Evolutionary conservation across 768 basidiomycete genomes (phyloP), one percentile per base, ranked within the genome.

Genomic region (Cyathus striatus): DNA sequence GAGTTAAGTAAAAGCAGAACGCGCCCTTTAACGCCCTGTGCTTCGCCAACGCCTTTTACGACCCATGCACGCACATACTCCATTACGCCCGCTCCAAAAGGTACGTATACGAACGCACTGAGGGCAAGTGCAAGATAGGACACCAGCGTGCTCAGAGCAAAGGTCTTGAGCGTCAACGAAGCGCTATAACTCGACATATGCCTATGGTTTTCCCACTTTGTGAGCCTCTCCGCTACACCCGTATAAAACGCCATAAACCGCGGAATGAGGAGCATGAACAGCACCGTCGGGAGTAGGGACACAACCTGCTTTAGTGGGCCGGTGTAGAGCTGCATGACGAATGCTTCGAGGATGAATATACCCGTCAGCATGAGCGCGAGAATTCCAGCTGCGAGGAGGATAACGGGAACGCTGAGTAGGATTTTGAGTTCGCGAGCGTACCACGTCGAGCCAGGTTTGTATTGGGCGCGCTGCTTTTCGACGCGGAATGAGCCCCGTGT

Each of bases 91-190:
- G 86, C 86, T 22, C 93, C 93, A 49, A 94, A 96, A 0, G 93
- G 93, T 3, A 95, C 89, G 59, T 98, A 99, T 39, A 96, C 78
- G 56, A 93, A 97, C 13, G 94, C 92, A n/a, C 86, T 90, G 13
- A 98, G 79, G 5, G 79, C 82, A n/a, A 99, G 76, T 30, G 88
- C 86, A 40, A 93, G 81, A 59, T 94, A 97, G 0, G 95, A 87
- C 16, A 94, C 91, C 56, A 97, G 78, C 0, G 87, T 82, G 23
- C 86, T 85, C 42, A 98, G 74, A 1, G 86, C 80, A 57, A 98
- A 99, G 2, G 89, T 86, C 63, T 97, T 99, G 57, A 87, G 69
- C 13, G 93, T 92, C 20, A 96, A 73, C 14, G 88, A 90, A 5
- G 80, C 76, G 45, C 81, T 78, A 58, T 90, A 80, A 2, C 79